A percentile compares a stretch with the other conserved stretches of the same genome.
These are phyloP conservation scores for Cercospora sp. DNA, from an alignment of 2,329 filamentous ascomycete species.

Conservation along the genomic window DNA sequence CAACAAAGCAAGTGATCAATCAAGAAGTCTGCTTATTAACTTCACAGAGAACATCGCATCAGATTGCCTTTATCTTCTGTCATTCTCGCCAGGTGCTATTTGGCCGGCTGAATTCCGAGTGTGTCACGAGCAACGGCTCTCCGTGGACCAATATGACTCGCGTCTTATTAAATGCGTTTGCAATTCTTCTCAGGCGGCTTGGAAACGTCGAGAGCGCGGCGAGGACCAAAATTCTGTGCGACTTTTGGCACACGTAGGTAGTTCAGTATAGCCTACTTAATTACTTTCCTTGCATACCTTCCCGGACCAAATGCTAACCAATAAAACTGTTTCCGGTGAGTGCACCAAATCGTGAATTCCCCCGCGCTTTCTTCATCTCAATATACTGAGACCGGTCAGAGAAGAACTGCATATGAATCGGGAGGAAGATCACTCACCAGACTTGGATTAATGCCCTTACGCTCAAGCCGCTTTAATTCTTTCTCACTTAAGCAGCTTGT, in stretches of 20 bases:
- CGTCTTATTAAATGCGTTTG: no score
- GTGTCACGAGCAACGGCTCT: no score
- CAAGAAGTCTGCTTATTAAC: no score
- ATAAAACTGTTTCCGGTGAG: constrained; percentile 32
- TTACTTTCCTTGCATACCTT: neutral
- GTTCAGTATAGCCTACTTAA: neutral
- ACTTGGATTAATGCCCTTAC: constrained; percentile 49
- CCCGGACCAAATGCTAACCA: neutral
- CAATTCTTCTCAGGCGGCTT: no score
- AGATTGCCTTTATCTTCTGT: no score
- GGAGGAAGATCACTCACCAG: neutral
- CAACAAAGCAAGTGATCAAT: no score
- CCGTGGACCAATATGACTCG: no score
- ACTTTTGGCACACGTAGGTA: neutral
- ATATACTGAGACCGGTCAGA: constrained; percentile 42
- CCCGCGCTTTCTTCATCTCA: constrained; percentile 50
- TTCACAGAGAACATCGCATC: no score
- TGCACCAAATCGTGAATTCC: constrained; percentile 34
- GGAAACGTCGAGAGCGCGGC: no score
- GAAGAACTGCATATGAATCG: no score
- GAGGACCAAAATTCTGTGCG: neutral
- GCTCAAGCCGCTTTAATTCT: constrained; percentile 47
- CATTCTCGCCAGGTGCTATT: no score
- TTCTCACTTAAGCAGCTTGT: constrained; percentile 42
- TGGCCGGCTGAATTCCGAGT: no score